phyloP scores from a whole-genome alignment of 148 eudicot genomes.

The Rhododendron molle region DNA sequence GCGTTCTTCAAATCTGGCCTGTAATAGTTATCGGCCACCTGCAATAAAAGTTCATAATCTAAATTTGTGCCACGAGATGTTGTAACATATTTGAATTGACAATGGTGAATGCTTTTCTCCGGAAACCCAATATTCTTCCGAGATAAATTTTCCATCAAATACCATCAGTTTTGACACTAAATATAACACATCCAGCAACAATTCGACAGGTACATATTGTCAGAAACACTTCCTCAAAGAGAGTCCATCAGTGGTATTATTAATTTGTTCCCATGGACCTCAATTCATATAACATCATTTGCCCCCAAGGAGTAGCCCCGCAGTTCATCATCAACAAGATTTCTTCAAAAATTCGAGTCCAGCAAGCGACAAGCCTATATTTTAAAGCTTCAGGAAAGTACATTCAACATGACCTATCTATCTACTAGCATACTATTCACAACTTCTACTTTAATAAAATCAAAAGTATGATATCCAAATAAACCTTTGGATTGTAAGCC shows the following conservation, averaged over 20 bases:
- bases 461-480: not conserved
- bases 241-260: not conserved
- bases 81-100: not conserved
- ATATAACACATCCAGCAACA: not conserved
- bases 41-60: constrained; percentile 13
- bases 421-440: not conserved
- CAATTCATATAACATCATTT: not conserved
- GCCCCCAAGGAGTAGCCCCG: not conserved
- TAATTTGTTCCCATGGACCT: not conserved
- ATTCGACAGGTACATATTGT: not conserved
- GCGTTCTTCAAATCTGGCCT: constrained; percentile 90
- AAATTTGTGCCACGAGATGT: not conserved
- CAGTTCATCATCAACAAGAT: not conserved
- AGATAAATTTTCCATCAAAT: not conserved
- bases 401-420: not conserved
- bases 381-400: not conserved
- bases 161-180: not conserved
- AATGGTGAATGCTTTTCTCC: not conserved
- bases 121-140: not conserved
- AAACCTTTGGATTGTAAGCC: not conserved
- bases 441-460: not conserved
- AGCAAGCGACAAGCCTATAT: not conserved
- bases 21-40: constrained; percentile 81
- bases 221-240: not conserved
- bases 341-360: not conserved